Conservation (phyloP, 2,329 filamentous ascomycete genomes). For the Penicillium expansum region DNA sequence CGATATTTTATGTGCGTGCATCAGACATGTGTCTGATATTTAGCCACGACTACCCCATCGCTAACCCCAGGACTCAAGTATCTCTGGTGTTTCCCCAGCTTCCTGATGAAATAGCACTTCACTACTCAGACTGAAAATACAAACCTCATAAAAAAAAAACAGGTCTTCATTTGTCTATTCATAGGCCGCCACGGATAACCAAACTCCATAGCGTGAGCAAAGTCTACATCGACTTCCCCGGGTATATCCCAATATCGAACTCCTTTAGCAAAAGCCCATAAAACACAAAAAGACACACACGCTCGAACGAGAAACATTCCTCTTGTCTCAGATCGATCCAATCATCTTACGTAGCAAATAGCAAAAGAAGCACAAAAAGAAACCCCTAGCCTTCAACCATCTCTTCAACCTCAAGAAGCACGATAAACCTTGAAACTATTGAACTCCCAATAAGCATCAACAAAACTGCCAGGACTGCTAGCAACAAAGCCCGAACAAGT, state of each 20-base stretch:
- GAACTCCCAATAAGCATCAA: conserved; percentile 65
- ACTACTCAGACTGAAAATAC: background rate
- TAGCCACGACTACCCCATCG: background rate
- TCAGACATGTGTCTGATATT: background rate
- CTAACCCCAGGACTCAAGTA: background rate
- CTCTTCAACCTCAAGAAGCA: conserved; percentile 18
- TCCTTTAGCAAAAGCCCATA: background rate
- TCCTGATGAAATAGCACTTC: too few relatives aligned
- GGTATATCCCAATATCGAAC: background rate
- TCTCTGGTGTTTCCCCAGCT: too few relatives aligned
- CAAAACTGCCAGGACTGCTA: conserved; percentile 55
- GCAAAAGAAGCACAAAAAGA: background rate
- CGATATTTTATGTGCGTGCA: background rate
- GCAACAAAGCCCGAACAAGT: conserved; percentile 60
- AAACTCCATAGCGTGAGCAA: background rate
- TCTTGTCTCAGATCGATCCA: background rate
- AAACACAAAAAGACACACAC: background rate
- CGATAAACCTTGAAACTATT: conserved; percentile 59
- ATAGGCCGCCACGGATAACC: too few relatives aligned
- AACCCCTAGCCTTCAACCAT: background rate
- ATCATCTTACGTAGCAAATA: background rate
- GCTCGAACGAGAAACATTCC: background rate
- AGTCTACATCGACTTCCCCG: background rate
- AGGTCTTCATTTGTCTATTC: background rate
- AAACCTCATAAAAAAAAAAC: background rate